These are phyloP conservation scores for Komagataella pseudopastoris DNA, from an alignment of 805 yeast species.

Conservation along the genomic window DNA sequence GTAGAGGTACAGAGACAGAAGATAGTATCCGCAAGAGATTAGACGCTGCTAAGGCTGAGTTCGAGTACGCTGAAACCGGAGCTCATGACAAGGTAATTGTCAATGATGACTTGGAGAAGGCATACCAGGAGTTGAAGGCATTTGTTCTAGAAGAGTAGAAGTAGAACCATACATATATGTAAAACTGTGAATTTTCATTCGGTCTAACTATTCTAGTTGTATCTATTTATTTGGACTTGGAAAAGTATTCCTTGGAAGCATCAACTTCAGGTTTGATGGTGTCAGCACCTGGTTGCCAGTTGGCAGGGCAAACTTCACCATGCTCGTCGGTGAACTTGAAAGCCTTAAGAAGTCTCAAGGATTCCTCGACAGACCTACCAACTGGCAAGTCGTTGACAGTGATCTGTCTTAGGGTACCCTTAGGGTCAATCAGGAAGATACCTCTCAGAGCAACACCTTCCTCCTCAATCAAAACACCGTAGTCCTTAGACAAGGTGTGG, in stretches of 20 bases:
- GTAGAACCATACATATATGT: neutral
- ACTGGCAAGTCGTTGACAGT: slow-evolving; percentile 98
- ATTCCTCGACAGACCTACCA: slow-evolving; percentile 97
- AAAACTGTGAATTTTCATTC: neutral
- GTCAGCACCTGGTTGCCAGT: slow-evolving; percentile 95
- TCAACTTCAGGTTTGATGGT: slow-evolving; percentile 78
- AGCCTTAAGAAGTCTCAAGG: slow-evolving; percentile 94
- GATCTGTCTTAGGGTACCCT: slow-evolving; percentile 88
- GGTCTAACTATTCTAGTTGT: neutral
- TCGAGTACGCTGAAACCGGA: slow-evolving; percentile 81
- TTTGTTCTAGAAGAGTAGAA: slow-evolving; percentile 42
- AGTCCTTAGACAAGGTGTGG: slow-evolving; percentile 89
- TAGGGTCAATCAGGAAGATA: slow-evolving; percentile 94
- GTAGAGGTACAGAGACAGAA: slow-evolving; percentile 90
- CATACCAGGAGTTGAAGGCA: slow-evolving; percentile 67
- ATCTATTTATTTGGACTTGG: slow-evolving; percentile 34
- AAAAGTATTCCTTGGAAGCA: slow-evolving; percentile 71
- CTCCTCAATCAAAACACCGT: slow-evolving; percentile 95
- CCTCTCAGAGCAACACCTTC: slow-evolving; percentile 98
- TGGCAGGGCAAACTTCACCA: slow-evolving; percentile 99
- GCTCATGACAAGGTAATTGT: slow-evolving; percentile 85
- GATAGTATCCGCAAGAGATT: slow-evolving; percentile 79
- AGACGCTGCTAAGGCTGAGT: slow-evolving; percentile 75
- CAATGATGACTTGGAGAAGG: slow-evolving; percentile 84
- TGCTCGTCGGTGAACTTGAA: slow-evolving; percentile 98